Evolutionary conservation across 2,329 filamentous ascomycete species (phyloP), one percentile per base, ranked within the genome.

Genomic region (Colletotrichum godetiae): DNA sequence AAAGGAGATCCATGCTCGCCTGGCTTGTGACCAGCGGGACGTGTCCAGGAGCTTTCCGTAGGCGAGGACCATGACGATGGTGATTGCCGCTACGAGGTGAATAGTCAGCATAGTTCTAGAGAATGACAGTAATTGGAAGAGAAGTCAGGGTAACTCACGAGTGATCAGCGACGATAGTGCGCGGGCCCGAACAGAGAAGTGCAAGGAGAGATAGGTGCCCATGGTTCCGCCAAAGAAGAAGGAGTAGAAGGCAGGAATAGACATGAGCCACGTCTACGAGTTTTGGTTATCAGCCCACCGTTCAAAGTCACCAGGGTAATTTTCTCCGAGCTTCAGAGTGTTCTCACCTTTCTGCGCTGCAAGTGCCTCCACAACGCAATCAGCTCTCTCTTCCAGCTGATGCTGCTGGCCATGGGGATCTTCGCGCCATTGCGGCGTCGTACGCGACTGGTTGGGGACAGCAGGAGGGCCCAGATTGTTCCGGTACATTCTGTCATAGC

Each of bases 161-260:
- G 31, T 53, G 7, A 79, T 63, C 10, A 79, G 46, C 1, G 77
- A 78, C 2, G 75, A 76, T 3, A 79, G 61, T 4, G 78, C 78
- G 13, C 78, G 75, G 3, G 78, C 73, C 12, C 78, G 78, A 1
- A 79, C 76, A 0, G 76, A 76, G 52, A 79, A 79, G 52, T 78
- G 78, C 7, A 78, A 35, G 1, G 76, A 76, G 13, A 78, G 62
- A 29, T 77, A 79, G 3, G 76, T 75, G 12, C 78, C 75, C 33
- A 75, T 76, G 33, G 77, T 81, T 33, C 81, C 82, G 33, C 81
- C 81, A 24, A 81, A 82, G 76, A 83, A 83, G 77, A 83, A 83
- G 1, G 81, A 82, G 75, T 82, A 82, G 72, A 78, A 57, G 58
- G 76, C 12, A 55, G 77, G 61, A 10, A 68, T 64, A 15, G 80